A percentile compares a stretch with the other conserved stretches of the same genome.
These are phyloP conservation scores for Colletotrichum orbiculare DNA, from an alignment of 2,329 filamentous ascomycete genomes.

Conservation along the genomic window DNA sequence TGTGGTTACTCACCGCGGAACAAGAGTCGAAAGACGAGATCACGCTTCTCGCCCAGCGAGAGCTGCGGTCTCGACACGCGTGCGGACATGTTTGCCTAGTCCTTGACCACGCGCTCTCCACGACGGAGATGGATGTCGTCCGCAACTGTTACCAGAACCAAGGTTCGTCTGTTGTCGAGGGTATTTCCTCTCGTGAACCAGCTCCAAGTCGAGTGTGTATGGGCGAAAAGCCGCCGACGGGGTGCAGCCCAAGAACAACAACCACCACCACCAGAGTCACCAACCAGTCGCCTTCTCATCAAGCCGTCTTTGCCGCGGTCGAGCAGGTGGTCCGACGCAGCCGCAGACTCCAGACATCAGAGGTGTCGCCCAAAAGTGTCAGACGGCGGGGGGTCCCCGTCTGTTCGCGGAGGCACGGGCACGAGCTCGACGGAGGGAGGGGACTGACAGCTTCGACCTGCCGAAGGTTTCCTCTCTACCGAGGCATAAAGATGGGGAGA, in stretches of 20 bases:
- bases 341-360: slow-evolving; percentile 1
- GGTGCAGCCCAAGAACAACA: background rate
- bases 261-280: no score
- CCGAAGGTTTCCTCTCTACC: slow-evolving; percentile 9
- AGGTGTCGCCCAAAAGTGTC: slow-evolving; percentile 1
- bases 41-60: slow-evolving; percentile 37
- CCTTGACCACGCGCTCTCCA: background rate
- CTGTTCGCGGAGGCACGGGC: slow-evolving; percentile 21
- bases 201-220: background rate
- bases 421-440: no score
- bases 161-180: slow-evolving; percentile 27
- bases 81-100: slow-evolving; percentile 9
- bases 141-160: no score
- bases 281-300: no score
- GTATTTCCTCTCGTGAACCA: background rate
- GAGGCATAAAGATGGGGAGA: slow-evolving; percentile 9
- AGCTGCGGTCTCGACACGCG: slow-evolving; percentile 36
- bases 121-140: background rate
- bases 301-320: no score
- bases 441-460: background rate
- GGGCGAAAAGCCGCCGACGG: background rate
- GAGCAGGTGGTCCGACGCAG: no score
- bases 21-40: slow-evolving; percentile 31
- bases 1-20: slow-evolving; percentile 32
- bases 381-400: background rate